Evolutionary conservation across 352 stramenopile species (phyloP).

Genomic region (Thraustochytrium aureum): DNA sequence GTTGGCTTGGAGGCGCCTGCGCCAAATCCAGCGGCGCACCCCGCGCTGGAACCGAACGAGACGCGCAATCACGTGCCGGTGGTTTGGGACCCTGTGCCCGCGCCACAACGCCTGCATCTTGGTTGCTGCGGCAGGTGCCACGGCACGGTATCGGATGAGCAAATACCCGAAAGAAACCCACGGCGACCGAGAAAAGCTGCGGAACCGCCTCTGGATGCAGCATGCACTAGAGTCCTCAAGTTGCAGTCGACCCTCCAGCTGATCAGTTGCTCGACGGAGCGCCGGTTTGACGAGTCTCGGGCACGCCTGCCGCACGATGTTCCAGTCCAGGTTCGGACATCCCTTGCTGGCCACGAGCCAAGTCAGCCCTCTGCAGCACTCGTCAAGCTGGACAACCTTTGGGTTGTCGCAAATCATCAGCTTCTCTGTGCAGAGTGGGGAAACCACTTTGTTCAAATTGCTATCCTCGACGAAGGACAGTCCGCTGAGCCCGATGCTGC

Average conservation of each 20-base stretch:
- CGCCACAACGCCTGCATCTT: conserved; percentile 26
- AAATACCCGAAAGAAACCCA: conserved; percentile 1
- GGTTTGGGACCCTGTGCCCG: neutral
- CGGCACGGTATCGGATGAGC: neutral
- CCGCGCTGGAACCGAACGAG: conserved; percentile 13
- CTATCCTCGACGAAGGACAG: neutral
- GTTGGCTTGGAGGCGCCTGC: neutral
- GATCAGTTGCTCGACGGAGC: too few relatives aligned
- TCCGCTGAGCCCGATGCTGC: neutral
- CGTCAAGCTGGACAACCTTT: neutral
- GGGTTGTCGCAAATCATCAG: neutral
- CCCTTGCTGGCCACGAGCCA: neutral
- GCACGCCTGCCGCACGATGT: neutral
- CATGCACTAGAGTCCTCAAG: neutral
- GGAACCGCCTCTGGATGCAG: conserved; percentile 3
- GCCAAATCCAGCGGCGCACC: neutral
- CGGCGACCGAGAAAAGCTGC: neutral
- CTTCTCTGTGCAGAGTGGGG: neutral
- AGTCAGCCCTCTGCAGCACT: neutral
- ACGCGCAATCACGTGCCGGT: neutral
- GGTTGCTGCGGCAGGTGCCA: neutral
- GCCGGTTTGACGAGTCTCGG: neutral
- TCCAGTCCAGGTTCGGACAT: neutral
- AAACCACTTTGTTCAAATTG: neutral
- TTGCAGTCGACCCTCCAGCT: too few relatives aligned